A percentile compares a stretch with the other conserved stretches of the same genome.
These are phyloP conservation scores for Aspergillus sparsus DNA, from an alignment of 495 filamentous ascomycete species.

Conservation along the genomic window DNA sequence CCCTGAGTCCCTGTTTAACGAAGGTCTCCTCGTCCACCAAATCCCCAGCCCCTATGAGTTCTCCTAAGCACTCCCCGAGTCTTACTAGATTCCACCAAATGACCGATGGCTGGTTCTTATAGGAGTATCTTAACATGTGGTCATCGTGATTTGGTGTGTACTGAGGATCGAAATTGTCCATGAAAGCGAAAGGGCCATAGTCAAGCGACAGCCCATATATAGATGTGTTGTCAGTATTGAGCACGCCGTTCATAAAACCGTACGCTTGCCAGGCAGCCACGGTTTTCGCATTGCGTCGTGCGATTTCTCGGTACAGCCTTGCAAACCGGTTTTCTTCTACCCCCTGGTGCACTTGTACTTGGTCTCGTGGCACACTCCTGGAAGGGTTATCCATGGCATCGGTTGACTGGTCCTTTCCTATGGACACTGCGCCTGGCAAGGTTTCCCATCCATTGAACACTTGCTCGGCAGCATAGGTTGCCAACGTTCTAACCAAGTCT, in stretches of 20 bases:
- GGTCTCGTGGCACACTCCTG: constrained; percentile 54
- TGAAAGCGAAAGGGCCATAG: constrained; percentile 94
- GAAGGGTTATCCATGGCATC: constrained; percentile 43
- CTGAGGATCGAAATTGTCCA: constrained; percentile 89
- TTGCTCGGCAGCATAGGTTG: constrained; percentile 80
- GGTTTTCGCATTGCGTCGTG: constrained; percentile 79
- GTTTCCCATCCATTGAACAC: constrained; percentile 83
- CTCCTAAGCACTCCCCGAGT: constrained; percentile 85
- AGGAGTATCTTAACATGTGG: constrained; percentile 79
- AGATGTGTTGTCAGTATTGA: constrained; percentile 96
- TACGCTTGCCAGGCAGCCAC: constrained; percentile 96
- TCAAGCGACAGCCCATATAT: constrained; percentile 86
- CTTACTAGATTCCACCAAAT: constrained; percentile 99
- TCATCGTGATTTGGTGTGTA: constrained; percentile 99
- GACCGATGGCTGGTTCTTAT: constrained; percentile 90
- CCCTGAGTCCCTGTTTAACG: constrained; percentile 65
- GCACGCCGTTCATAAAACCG: constrained; percentile 95
- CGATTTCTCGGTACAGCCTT: constrained; percentile 84
- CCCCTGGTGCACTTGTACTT: constrained; percentile 62
- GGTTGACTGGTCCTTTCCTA: constrained; percentile 35
- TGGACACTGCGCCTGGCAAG: constrained; percentile 58
- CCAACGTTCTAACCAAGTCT: constrained; percentile 65
- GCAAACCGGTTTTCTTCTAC: constrained; percentile 81
- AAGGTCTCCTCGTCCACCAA: constrained; percentile 70
- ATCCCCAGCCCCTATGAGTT: constrained; percentile 75